Percentiles rank a stretch among this genome's conserved stretches.
phyloP scores from a whole-genome alignment of 306 rosid genomes.

The Cajanus cajan region DNA sequence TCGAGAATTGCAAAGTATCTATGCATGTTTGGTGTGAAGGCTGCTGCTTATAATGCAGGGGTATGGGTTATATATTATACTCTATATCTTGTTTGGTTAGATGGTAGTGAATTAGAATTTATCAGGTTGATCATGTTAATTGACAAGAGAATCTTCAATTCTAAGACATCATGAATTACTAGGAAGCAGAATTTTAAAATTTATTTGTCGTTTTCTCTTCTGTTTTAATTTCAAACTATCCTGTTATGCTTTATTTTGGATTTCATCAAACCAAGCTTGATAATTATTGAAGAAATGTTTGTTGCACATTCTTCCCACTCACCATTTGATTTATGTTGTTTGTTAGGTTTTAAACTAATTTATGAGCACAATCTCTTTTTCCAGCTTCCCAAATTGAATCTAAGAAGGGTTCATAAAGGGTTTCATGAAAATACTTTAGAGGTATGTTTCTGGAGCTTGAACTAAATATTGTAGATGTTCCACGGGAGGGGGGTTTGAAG shows the following conservation, averaged over 20 bases:
- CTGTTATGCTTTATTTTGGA: background rate
- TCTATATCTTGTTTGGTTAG: constrained; percentile 10
- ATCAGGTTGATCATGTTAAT: background rate
- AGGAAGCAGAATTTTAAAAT: background rate
- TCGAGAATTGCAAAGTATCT: constrained; percentile 63
- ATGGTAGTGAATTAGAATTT: constrained; percentile 21
- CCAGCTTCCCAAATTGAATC: constrained; percentile 79
- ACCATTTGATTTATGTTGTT: constrained; percentile 4
- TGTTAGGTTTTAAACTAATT: constrained; percentile 26
- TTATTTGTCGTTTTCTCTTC: background rate
- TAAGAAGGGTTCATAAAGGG: constrained; percentile 81
- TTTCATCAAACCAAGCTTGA: constrained; percentile 22
- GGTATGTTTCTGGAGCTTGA: constrained; percentile 51
- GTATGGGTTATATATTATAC: constrained; percentile 42
- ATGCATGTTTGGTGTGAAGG: constrained; percentile 71
- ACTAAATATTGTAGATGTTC: background rate
- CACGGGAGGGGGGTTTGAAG: background rate
- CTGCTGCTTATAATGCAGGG: constrained; percentile 93
- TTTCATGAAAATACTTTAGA: constrained; percentile 80
- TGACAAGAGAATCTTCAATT: constrained; percentile 17
- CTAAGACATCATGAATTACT: constrained; percentile 8
- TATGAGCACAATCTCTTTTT: constrained; percentile 41
- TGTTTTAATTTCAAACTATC: background rate
- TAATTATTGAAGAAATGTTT: constrained; percentile 2
- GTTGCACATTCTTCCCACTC: constrained; percentile 2